These are phyloP conservation scores for Pseudogymnoascus verrucosus DNA, from an alignment of 2,329 filamentous ascomycete species.

Conservation along the genomic window DNA sequence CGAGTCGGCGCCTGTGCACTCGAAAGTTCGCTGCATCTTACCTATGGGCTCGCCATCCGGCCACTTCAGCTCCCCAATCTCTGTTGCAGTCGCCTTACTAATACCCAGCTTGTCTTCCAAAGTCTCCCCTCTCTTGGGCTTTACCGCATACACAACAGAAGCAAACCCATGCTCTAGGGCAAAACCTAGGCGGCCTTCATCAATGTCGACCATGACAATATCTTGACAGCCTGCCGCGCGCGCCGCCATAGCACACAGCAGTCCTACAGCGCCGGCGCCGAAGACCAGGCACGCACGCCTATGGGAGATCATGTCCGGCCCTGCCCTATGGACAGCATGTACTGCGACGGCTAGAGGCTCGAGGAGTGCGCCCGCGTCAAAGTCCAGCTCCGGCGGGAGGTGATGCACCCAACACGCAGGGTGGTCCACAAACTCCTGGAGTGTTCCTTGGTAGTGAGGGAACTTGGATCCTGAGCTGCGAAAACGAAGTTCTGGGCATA, in stretches of 20 bases:
- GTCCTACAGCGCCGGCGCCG: constrained; percentile 53
- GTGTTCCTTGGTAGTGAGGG: constrained; percentile 29
- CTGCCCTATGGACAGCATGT: constrained; percentile 44
- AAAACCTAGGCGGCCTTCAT: constrained; percentile 49
- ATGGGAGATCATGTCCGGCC: constrained; percentile 29
- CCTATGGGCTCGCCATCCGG: background rate
- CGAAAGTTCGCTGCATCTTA: constrained; percentile 31
- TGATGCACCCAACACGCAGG: constrained; percentile 54
- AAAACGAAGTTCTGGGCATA: constrained; percentile 50
- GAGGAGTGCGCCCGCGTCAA: constrained; percentile 47
- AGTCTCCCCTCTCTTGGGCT: constrained; percentile 39
- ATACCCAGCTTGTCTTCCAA: constrained; percentile 46
- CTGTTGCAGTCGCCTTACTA: constrained; percentile 40
- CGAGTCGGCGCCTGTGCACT: constrained; percentile 50
- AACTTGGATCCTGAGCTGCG: constrained; percentile 32
- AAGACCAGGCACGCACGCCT: constrained; percentile 42
- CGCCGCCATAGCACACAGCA: constrained; percentile 54
- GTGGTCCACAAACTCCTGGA: constrained; percentile 60
- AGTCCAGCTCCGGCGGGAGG: constrained; percentile 40
- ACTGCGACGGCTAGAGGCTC: constrained; percentile 54
- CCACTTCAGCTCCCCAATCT: constrained; percentile 22
- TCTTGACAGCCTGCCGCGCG: constrained; percentile 52
- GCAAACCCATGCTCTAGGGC: constrained; percentile 49
- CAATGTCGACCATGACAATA: constrained; percentile 31
- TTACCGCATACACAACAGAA: constrained; percentile 43